phyloP scores from a whole-genome alignment of 2,329 filamentous ascomycete species.

The Aureobasidium sp. region DNA sequence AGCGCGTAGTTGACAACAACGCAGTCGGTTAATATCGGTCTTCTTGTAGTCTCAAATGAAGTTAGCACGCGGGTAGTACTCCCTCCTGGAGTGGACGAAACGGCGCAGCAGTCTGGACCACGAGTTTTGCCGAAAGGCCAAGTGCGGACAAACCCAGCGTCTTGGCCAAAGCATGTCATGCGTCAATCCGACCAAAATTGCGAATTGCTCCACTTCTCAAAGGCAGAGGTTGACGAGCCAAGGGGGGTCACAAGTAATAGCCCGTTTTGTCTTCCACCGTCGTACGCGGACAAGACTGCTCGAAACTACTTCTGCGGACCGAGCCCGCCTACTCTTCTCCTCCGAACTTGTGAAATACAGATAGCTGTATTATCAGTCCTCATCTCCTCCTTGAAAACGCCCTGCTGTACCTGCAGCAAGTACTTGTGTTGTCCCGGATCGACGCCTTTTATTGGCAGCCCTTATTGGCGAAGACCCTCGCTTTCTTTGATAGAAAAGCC shows the following conservation, averaged over 20 bases:
- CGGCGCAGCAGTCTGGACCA: background rate
- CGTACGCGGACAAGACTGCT: background rate
- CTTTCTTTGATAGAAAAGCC: slow-evolving; percentile 6
- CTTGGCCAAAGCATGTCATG: slow-evolving; percentile 6
- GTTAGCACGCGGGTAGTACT: background rate
- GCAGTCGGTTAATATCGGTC: background rate
- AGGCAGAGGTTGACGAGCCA: background rate
- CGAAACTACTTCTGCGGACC: background rate
- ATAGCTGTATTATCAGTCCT: background rate
- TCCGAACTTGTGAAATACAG: background rate
- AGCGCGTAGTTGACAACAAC: background rate
- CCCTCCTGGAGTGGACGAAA: background rate
- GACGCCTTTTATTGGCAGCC: background rate
- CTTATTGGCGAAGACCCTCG: slow-evolving; percentile 2
- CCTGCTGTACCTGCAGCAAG: background rate
- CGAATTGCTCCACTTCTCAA: slow-evolving; percentile 7
- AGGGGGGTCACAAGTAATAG: slow-evolving; percentile 9
- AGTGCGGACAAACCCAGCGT: background rate
- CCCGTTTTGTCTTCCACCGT: background rate
- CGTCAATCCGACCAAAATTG: slow-evolving; percentile 4
- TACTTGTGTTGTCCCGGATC: background rate
- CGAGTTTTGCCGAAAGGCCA: slow-evolving; percentile 5
- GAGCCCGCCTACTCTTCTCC: background rate
- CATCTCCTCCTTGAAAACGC: background rate
- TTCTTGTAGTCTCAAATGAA: background rate